Evolutionary conservation across 805 yeast species (phyloP), one percentile per base, ranked within the genome.

Genomic region (Hanseniaspora singularis): DNA sequence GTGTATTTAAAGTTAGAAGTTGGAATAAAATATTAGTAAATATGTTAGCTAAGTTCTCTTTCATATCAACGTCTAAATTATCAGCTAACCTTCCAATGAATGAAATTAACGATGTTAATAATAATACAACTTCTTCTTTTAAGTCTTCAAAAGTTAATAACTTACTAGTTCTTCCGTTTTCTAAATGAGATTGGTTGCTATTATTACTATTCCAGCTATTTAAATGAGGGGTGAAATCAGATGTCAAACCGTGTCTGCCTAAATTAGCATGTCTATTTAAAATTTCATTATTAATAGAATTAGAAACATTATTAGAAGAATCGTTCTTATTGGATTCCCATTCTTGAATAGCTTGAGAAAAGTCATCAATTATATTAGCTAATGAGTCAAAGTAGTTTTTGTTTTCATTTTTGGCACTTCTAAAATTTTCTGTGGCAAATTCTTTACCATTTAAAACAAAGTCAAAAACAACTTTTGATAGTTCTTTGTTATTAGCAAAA

Each of bases 101-200:
- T 22, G 82, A 77, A 49, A 86, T 66, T 53, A 83, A 77, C 0
- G 95, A 82, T 0, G 88, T 73, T 6, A 87, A 66, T 45, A 83
- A 77, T 7, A 85, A 71, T 7, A 84, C 64, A 0, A 88, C 81
- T 58, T 87, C 96, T 52, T 85, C 94, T 30, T 83, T 81, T 27
- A 87, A 65, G 43, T 80, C 85, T 10, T 71, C 70, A 28, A 69
- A 60, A 2, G 68, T 69, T 8, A 62, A 56, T 2, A 55, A 51
- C 0, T 55, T 49, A n/a, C 36, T 55, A 40, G 49, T 63, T 38
- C 49, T 47, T 11, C 61, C 64, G 8, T 57, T 60, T 3, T 57
- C 51, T 4, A 52, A 52, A 24, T 51, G 46, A n/a, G n/a, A n/a
- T n/a, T n/a, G n/a, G n/a, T 51, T 51, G 32, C 41, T 51, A 5